These are phyloP conservation scores for Petrea volubilis DNA, from an alignment of 257 asterid genomes.

Conservation along the genomic window DNA sequence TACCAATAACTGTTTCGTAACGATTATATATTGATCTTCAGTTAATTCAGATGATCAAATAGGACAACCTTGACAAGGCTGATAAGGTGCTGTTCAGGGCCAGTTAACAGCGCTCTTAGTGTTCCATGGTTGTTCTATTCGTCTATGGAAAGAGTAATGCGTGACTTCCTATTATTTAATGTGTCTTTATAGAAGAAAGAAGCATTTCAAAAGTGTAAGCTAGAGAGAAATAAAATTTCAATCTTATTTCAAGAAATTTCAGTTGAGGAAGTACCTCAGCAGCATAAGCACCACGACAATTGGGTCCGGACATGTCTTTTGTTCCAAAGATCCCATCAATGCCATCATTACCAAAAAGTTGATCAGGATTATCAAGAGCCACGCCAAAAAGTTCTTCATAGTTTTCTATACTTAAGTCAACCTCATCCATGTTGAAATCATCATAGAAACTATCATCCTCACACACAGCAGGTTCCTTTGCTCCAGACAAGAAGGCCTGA, in stretches of 20 bases:
- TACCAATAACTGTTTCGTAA: no score
- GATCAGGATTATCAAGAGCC: constrained; percentile 43
- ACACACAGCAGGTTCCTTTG: constrained; percentile 35
- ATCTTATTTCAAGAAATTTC: background rate
- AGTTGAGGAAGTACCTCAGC: constrained; percentile 41
- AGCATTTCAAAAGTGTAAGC: no score
- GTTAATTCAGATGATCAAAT: no score
- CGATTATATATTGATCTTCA: no score
- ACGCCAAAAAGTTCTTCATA: constrained; percentile 55
- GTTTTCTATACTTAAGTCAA: constrained; percentile 55
- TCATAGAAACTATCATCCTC: constrained; percentile 47
- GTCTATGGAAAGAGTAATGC: no score
- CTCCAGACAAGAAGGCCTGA: constrained; percentile 39
- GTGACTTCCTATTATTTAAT: no score
- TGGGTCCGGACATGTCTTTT: constrained; percentile 45
- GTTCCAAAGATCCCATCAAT: constrained; percentile 47
- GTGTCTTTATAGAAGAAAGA: no score
- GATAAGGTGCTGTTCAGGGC: no score
- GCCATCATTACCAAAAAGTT: constrained; percentile 48
- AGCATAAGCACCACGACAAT: constrained; percentile 39
- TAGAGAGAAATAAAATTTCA: no score
- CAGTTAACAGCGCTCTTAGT: no score
- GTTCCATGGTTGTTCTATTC: no score
- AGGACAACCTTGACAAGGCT: no score
- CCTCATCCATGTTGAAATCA: constrained; percentile 52